Conservation (phyloP, 805 yeast genomes). For the Jamesozyma gamospora region DNA sequence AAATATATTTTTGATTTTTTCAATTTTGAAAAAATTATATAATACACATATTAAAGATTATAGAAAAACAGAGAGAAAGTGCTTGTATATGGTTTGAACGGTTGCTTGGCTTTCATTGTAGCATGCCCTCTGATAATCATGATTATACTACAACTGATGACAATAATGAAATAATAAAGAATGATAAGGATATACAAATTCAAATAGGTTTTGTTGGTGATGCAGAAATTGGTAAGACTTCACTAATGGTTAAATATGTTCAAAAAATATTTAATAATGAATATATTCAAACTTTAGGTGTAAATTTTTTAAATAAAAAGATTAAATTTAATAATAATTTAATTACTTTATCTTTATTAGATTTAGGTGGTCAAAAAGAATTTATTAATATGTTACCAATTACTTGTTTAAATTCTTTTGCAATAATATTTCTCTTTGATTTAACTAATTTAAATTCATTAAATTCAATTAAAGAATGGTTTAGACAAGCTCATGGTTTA, state of each 20-base stretch:
- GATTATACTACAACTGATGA: neutral
- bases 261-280: slow-evolving; percentile 86
- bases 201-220: slow-evolving; percentile 91
- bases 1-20: too few relatives aligned
- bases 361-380: slow-evolving; percentile 88
- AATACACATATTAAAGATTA: too few relatives aligned
- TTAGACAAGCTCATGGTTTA: slow-evolving; percentile 77
- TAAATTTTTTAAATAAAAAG: slow-evolving; percentile 87
- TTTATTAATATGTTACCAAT: slow-evolving; percentile 89
- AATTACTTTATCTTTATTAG: slow-evolving; percentile 87
- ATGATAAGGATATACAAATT: slow-evolving; percentile 25
- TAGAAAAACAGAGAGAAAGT: too few relatives aligned
- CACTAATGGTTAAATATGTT: slow-evolving; percentile 93
- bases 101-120: too few relatives aligned
- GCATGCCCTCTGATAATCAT: too few relatives aligned
- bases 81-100: too few relatives aligned
- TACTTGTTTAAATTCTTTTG: slow-evolving; percentile 86
- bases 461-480: slow-evolving; percentile 85
- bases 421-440: slow-evolving; percentile 81
- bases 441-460: slow-evolving; percentile 74
- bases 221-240: slow-evolving; percentile 90
- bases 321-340: slow-evolving; percentile 65
- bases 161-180: neutral
- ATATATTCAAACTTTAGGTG: slow-evolving; percentile 88
- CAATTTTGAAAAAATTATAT: too few relatives aligned